Conservation (phyloP, 176 grass and related monocot species). For the Eremochloa ophiuroides region DNA sequence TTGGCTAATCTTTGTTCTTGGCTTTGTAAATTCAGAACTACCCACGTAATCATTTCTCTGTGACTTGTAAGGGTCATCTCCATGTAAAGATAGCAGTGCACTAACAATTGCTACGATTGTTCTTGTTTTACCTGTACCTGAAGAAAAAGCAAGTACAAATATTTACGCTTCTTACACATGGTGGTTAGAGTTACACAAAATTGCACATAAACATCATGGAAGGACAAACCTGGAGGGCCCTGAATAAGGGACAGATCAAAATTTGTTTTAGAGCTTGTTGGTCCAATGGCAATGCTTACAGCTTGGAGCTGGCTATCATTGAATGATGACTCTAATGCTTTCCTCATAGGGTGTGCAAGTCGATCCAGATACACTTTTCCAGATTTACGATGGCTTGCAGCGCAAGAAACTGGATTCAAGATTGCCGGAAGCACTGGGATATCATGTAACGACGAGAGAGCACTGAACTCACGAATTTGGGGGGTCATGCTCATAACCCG, state of each 20-base stretch:
- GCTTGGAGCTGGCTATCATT: conserved; percentile 86
- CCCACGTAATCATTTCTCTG: conserved; percentile 20
- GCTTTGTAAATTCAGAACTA: conserved; percentile 39
- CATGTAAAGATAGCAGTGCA: conserved; percentile 70
- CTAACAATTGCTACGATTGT: conserved; percentile 88
- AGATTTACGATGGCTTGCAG: conserved; percentile 39
- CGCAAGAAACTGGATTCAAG: conserved; percentile 58
- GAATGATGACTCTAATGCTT: conserved; percentile 67
- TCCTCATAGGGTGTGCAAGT: conserved; percentile 50
- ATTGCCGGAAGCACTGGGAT: conserved; percentile 89
- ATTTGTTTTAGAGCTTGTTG: conserved; percentile 27
- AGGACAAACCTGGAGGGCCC: conserved; percentile 86
- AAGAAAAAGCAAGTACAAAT: conserved; percentile 30
- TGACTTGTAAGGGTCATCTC: conserved; percentile 41
- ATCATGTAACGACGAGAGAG: conserved; percentile 80
- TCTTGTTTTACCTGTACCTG: conserved; percentile 90
- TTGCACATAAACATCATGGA: conserved; percentile 1
- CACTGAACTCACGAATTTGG: conserved; percentile 87
- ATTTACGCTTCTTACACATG: background rate
- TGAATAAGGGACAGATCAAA: conserved; percentile 92
- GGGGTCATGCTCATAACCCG: conserved; percentile 87
- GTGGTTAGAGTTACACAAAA: background rate
- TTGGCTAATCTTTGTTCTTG: conserved; percentile 54
- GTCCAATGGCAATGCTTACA: conserved; percentile 55
- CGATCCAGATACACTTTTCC: conserved; percentile 53